These are phyloP conservation scores for Cercospora citrullina DNA, from an alignment of 2,329 filamentous ascomycete genomes.

Conservation along the genomic window DNA sequence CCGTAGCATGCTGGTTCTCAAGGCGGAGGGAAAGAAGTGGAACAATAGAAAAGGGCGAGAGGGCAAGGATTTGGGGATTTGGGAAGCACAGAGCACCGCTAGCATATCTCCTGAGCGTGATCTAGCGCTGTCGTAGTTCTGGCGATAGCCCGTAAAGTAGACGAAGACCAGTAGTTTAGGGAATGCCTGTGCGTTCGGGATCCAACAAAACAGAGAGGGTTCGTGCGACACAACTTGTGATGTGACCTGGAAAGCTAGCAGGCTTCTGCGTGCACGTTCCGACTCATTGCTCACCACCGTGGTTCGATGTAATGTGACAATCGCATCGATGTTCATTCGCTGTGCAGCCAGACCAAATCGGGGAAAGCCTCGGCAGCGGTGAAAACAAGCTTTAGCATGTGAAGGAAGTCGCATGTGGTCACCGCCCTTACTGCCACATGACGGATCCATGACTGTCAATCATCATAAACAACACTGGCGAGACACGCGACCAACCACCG, in stretches of 20 bases:
- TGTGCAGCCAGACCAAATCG: neutral
- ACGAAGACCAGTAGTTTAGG: neutral
- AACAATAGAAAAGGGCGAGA: conserved; percentile 46
- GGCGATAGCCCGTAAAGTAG: neutral
- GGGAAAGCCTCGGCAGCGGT: neutral
- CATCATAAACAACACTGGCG: neutral
- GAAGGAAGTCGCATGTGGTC: neutral
- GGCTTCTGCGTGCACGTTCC: neutral
- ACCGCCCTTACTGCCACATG: neutral
- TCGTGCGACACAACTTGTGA: neutral
- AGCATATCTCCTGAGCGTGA: neutral
- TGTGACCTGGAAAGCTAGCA: neutral
- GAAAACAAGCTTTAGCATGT: neutral
- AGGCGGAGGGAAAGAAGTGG: conserved; percentile 43
- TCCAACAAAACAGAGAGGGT: neutral
- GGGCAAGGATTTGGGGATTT: conserved; percentile 47
- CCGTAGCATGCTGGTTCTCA: conserved; percentile 64
- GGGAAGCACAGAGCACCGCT: conserved; percentile 41
- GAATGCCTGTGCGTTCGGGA: neutral
- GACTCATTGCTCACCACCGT: neutral
- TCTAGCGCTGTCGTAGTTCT: neutral
- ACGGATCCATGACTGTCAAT: neutral
- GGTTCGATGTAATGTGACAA: neutral
- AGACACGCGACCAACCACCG: neutral
- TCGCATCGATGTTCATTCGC: neutral